Percentiles rank a stretch among this genome's conserved stretches.
Evolutionary conservation across 1,139 yeast genomes (phyloP).

Genomic region (Pichia terricola): DNA sequence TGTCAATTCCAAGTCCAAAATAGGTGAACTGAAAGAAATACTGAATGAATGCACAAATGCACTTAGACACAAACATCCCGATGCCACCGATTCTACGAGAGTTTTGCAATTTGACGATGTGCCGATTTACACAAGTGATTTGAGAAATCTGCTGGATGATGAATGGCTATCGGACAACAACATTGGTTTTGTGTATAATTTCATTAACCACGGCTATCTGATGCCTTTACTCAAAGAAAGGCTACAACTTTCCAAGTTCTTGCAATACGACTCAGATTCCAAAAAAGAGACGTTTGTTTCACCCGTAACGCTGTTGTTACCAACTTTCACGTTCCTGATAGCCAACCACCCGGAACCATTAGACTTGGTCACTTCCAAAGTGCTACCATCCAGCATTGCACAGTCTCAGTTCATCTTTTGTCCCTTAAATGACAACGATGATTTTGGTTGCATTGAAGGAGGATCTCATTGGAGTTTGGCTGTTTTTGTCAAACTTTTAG

Average conservation of each 20-base stretch:
- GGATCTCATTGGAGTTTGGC: slow-evolving; percentile 52
- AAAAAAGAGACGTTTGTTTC: slow-evolving; percentile 7
- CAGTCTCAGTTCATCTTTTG: slow-evolving; percentile 36
- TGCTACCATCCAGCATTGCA: slow-evolving; percentile 32
- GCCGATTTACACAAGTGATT: slow-evolving; percentile 37
- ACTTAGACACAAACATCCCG: background rate
- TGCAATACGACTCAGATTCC: slow-evolving; percentile 6
- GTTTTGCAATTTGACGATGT: slow-evolving; percentile 38
- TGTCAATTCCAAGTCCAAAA: slow-evolving; percentile 5
- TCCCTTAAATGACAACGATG: slow-evolving; percentile 45
- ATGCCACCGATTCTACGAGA: slow-evolving; percentile 33
- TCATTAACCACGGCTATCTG: slow-evolving; percentile 33
- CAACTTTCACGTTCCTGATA: slow-evolving; percentile 25
- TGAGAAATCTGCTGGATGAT: slow-evolving; percentile 36
- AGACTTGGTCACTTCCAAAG: slow-evolving; percentile 26
- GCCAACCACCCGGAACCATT: slow-evolving; percentile 24
- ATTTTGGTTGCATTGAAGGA: slow-evolving; percentile 36
- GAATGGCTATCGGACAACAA: slow-evolving; percentile 74
- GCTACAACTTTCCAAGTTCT: slow-evolving; percentile 14
- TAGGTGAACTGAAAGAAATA: slow-evolving; percentile 9
- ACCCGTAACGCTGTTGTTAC: slow-evolving; percentile 21
- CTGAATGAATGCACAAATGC: slow-evolving; percentile 3
- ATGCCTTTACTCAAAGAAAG: slow-evolving; percentile 19
- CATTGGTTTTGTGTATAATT: slow-evolving; percentile 54
- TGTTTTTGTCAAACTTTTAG: slow-evolving; percentile 28